Conservation (phyloP, 768 basidiomycete genomes). For the Steccherinum ochraceum region DNA sequence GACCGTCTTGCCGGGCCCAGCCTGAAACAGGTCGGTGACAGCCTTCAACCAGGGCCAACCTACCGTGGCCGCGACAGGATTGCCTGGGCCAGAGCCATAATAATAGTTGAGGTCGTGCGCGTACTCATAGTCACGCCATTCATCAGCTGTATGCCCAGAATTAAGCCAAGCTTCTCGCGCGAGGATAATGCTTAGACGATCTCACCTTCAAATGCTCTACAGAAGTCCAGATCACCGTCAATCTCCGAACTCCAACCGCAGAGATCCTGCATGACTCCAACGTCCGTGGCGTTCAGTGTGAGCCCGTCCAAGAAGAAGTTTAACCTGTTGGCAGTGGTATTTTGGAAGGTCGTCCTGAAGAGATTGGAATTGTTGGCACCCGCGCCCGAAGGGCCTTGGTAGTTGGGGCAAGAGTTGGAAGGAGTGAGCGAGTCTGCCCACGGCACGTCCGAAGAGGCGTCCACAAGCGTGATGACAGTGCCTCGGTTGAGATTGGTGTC, state of each 20-base stretch:
- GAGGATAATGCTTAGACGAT: background rate
- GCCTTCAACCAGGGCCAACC: background rate
- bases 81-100: background rate
- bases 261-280: background rate
- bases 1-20: background rate
- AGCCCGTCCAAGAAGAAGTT: background rate
- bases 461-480: constrained; percentile 29
- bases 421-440: constrained; percentile 39
- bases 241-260: background rate
- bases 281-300: background rate
- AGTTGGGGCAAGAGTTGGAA: constrained; percentile 32
- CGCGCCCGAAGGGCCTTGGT: constrained; percentile 23
- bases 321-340: background rate
- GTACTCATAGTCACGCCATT: background rate
- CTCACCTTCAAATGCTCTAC: background rate
- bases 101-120: background rate
- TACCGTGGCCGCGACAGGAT: background rate
- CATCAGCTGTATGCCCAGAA: background rate
- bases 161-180: background rate
- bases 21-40: background rate
- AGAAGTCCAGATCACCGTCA: background rate
- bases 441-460: constrained; percentile 32
- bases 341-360: background rate
- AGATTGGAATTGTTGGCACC: background rate
- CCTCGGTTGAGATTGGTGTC: constrained; percentile 27